phyloP scores from a whole-genome alignment of 2,329 filamentous ascomycete species.

The Microcyclosporella mali region DNA sequence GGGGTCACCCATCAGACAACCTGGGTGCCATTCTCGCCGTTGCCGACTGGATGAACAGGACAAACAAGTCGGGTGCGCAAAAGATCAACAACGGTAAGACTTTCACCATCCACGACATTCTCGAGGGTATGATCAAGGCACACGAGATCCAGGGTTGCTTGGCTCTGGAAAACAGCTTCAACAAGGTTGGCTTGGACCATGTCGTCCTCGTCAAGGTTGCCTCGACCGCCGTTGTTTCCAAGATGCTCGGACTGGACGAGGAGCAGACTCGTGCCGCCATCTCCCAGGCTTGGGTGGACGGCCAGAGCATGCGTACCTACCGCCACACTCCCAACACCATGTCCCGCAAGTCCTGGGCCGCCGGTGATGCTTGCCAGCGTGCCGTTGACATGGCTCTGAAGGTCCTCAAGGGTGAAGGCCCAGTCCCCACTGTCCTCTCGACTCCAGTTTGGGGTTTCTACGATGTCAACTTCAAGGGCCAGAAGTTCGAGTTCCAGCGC shows the following conservation, averaged over 20 bases:
- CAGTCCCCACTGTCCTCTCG: slow-evolving; percentile 85
- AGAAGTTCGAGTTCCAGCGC: slow-evolving; percentile 93
- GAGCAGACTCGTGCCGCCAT: slow-evolving; percentile 91
- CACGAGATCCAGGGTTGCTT: slow-evolving; percentile 98
- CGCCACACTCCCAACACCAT: slow-evolving; percentile 98
- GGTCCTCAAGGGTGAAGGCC: slow-evolving; percentile 89
- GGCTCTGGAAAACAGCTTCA: slow-evolving; percentile 95
- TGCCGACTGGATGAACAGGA: slow-evolving; percentile 94
- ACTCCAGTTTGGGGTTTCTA: slow-evolving; percentile 97
- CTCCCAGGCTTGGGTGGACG: slow-evolving; percentile 95
- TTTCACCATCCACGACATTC: slow-evolving; percentile 80
- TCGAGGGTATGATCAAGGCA: slow-evolving; percentile 93
- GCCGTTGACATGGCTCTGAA: slow-evolving; percentile 96
- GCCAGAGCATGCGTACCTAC: slow-evolving; percentile 93
- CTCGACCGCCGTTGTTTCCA: slow-evolving; percentile 85
- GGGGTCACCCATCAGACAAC: slow-evolving; percentile 98
- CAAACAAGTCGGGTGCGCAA: slow-evolving; percentile 73
- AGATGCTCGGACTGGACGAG: slow-evolving; percentile 86
- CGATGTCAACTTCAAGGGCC: slow-evolving; percentile 93
- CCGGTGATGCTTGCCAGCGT: slow-evolving; percentile 95
- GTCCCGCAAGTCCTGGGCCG: slow-evolving; percentile 98
- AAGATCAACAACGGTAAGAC: slow-evolving; percentile 66
- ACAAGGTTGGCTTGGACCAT: slow-evolving; percentile 97
- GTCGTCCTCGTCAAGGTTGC: slow-evolving; percentile 98
- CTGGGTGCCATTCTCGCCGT: slow-evolving; percentile 93